Evolutionary conservation across 2,329 filamentous ascomycete species (phyloP).

Genomic region (Aulographum hederae): DNA sequence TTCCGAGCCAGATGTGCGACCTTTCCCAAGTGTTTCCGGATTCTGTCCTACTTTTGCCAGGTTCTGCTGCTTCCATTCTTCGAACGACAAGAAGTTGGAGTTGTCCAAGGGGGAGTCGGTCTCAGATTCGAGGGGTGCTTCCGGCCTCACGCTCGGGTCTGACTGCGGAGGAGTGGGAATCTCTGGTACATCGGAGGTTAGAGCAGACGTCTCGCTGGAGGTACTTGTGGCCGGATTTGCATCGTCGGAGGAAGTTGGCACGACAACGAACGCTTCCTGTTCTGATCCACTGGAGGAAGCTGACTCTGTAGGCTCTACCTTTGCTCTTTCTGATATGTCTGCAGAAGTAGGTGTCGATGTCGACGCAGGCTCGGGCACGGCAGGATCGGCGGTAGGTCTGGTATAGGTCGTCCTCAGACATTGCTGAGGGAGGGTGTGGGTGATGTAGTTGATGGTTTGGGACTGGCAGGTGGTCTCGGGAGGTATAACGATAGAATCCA

Average conservation of each 20-base stretch:
- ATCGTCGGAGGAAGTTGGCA: not conserved
- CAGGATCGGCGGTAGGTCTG: conserved; percentile 8
- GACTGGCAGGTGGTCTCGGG: conserved; percentile 23
- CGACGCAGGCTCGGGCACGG: not conserved
- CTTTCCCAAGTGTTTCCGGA: conserved; percentile 45
- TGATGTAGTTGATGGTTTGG: conserved; percentile 66
- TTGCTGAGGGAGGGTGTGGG: conserved; percentile 57
- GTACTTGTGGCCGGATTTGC: conserved; percentile 5
- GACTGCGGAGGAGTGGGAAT: conserved; percentile 1
- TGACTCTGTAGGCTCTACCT: too few species aligned
- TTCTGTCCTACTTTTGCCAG: conserved; percentile 69
- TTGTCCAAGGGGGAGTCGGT: conserved; percentile 51
- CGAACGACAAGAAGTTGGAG: conserved; percentile 82
- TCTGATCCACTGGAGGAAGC: too few species aligned
- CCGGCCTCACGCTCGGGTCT: conserved; percentile 7
- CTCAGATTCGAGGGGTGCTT: conserved; percentile 30
- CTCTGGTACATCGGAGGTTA: conserved; percentile 1
- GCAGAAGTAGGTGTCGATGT: conserved; percentile 1
- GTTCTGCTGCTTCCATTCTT: conserved; percentile 96
- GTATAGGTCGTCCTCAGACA: conserved; percentile 50
- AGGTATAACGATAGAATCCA: too few species aligned
- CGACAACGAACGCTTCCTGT: too few species aligned
- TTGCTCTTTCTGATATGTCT: too few species aligned
- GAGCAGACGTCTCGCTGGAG: conserved; percentile 7
- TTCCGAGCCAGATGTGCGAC: conserved; percentile 28